Conservation (phyloP, 1,284 basidiomycete genomes). For the Pseudozyma pruni region DNA sequence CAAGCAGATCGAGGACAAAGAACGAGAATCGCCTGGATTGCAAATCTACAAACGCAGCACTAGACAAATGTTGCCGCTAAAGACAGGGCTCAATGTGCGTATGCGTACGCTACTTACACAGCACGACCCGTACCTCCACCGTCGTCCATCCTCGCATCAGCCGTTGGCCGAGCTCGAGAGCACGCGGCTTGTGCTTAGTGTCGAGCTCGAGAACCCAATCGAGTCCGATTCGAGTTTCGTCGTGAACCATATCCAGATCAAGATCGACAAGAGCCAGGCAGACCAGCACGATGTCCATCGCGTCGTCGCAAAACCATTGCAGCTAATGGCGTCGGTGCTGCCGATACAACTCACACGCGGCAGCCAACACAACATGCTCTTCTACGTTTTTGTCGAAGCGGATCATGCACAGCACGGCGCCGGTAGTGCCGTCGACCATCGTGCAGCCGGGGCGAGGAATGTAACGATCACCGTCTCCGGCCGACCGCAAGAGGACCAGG, state of each 20-base stretch:
- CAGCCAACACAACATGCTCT: conserved; percentile 43
- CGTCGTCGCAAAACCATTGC: conserved; percentile 16
- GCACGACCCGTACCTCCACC: conserved; percentile 13
- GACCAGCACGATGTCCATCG: not conserved
- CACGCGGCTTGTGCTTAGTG: conserved; percentile 37
- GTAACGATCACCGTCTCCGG: conserved; percentile 38
- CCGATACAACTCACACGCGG: conserved; percentile 33
- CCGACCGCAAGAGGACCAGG: conserved; percentile 18
- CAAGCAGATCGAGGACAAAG: not conserved
- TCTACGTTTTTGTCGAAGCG: conserved; percentile 26
- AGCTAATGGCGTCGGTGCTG: conserved; percentile 6
- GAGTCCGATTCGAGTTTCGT: conserved; percentile 26
- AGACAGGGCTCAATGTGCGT: conserved; percentile 44
- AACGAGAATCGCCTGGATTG: conserved; percentile 1
- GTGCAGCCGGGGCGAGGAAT: conserved; percentile 16
- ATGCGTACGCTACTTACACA: conserved; percentile 49
- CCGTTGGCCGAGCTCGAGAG: conserved; percentile 11
- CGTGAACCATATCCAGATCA: conserved; percentile 31
- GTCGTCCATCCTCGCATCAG: conserved; percentile 1
- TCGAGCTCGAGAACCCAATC: conserved; percentile 51
- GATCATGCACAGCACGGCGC: not conserved
- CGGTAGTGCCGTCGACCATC: not conserved
- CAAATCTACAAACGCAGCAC: conserved; percentile 46
- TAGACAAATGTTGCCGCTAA: conserved; percentile 28
- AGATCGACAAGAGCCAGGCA: conserved; percentile 8